Conservation (phyloP, 163 green algal species). For the Prototheca wickerhamii region DNA sequence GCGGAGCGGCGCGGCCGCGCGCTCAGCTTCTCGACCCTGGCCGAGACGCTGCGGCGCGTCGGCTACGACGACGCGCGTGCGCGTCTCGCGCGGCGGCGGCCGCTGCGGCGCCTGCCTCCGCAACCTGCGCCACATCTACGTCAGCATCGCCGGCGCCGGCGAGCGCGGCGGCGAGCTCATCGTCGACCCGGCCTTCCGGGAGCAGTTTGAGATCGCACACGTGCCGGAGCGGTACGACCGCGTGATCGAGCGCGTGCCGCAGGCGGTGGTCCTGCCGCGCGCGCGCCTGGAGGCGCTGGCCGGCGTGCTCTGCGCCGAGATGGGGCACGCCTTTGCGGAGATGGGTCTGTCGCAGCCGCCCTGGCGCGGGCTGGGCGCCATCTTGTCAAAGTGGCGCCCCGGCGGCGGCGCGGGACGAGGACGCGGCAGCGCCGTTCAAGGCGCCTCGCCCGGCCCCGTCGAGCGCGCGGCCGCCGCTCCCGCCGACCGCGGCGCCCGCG, state of each 20-base stretch:
- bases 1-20: conserved; percentile 8
- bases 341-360: conserved; percentile 38
- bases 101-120: conserved; percentile 57
- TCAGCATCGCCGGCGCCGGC: conserved; percentile 22
- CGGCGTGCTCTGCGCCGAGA: conserved; percentile 41
- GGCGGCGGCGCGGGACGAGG: conserved; percentile 25
- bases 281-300: conserved; percentile 25
- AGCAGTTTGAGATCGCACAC: conserved; percentile 57
- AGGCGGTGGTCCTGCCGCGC: conserved; percentile 14
- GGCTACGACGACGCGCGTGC: conserved; percentile 47
- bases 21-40: conserved; percentile 26
- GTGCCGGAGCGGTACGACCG: conserved; percentile 27
- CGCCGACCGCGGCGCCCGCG: background rate
- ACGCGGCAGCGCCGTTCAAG: background rate
- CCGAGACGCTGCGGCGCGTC: conserved; percentile 34
- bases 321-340: conserved; percentile 32
- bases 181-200: conserved; percentile 45
- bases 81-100: conserved; percentile 54
- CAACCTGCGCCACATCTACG: conserved; percentile 64
- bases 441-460: background rate
- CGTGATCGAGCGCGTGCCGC: conserved; percentile 31
- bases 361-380: conserved; percentile 39
- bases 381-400: conserved; percentile 53
- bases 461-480: background rate
- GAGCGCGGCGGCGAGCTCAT: conserved; percentile 19